Conservation (phyloP, 495 filamentous ascomycete genomes). For the Daldinia childiae region DNA sequence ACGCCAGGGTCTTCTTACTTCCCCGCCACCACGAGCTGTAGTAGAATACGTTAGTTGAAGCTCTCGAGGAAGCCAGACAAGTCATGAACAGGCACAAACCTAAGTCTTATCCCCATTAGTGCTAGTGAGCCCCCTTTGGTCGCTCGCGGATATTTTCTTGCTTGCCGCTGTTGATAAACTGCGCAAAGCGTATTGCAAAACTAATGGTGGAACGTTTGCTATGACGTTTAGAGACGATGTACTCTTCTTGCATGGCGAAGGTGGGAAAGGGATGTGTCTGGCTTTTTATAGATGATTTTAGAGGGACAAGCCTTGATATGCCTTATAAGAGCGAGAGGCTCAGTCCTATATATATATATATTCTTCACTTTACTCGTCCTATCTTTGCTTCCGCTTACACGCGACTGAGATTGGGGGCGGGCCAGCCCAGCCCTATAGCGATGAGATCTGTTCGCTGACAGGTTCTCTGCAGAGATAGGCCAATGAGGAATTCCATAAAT, state of each 20-base stretch:
- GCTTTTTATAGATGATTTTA: neutral
- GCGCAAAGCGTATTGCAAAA: conserved; percentile 43
- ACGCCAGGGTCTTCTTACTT: conserved; percentile 1
- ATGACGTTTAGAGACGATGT: conserved; percentile 36
- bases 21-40: conserved; percentile 18
- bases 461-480: conserved; percentile 15
- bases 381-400: conserved; percentile 1
- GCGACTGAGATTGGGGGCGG: conserved; percentile 1
- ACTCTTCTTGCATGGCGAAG: conserved; percentile 35
- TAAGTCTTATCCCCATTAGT: conserved; percentile 21
- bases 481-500: conserved; percentile 8
- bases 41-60: conserved; percentile 10
- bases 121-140: conserved; percentile 37
- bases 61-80: neutral
- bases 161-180: conserved; percentile 47
- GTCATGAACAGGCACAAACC: conserved; percentile 19
- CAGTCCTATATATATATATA: conserved; percentile 17
- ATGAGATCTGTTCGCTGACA: conserved; percentile 27
- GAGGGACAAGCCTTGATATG: neutral
- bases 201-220: conserved; percentile 20
- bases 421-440: conserved; percentile 28
- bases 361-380: conserved; percentile 1
- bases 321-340: conserved; percentile 3
- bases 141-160: conserved; percentile 46
- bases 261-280: neutral